These are phyloP conservation scores for grape (Vitis vinifera) DNA, from an alignment of 164 flowering plant species.

Conservation along the genomic window DNA sequence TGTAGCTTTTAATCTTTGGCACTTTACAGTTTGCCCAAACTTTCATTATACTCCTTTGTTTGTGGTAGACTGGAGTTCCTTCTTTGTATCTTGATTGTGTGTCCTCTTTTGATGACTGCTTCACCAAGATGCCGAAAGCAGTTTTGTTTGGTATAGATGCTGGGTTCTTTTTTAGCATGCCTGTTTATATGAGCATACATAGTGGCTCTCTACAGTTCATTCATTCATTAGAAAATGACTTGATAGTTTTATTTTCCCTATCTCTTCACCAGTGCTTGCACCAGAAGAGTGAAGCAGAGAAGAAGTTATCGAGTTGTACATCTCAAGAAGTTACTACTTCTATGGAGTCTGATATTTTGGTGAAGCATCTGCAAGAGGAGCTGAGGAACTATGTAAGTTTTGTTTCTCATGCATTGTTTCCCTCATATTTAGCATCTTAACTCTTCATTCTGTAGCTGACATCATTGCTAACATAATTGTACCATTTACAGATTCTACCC, in stretches of 20 bases:
- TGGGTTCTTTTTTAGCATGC: background rate
- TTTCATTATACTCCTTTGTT: background rate
- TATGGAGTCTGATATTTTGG: constrained; percentile 48
- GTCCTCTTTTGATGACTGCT: background rate
- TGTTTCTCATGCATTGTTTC: background rate
- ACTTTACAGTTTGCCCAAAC: background rate
- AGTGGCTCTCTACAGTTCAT: background rate
- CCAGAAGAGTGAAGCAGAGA: constrained; percentile 69
- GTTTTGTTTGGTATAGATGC: background rate
- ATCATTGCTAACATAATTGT: background rate
- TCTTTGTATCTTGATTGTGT: background rate
- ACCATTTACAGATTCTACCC: background rate
- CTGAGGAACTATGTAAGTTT: constrained; percentile 74
- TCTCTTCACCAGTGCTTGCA: constrained; percentile 48
- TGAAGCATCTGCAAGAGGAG: constrained; percentile 88
- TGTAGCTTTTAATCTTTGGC: background rate
- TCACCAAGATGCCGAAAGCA: background rate
- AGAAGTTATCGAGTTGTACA: constrained; percentile 35
- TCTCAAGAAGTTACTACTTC: constrained; percentile 40
- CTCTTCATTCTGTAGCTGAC: background rate
- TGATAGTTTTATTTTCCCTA: background rate
- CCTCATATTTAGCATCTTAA: no score
- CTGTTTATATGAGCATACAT: background rate
- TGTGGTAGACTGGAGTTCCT: no score
- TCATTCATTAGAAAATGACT: background rate